Conservation (phyloP, 225 moss, liverwort and hornwort species). For the Physcomitrellopsis africana region DNA sequence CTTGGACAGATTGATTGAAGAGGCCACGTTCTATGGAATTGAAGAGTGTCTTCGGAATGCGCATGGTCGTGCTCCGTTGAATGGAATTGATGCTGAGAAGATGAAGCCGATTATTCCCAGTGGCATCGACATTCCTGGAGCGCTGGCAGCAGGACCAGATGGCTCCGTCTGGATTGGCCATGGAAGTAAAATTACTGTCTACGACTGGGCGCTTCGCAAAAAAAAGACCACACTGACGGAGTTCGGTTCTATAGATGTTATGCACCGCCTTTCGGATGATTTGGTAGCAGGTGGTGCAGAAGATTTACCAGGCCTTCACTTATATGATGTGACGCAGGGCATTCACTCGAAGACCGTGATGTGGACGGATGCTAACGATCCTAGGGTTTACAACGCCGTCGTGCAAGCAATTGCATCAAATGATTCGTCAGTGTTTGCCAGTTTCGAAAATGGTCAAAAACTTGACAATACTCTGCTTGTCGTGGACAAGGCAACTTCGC, state of each 20-base stretch:
- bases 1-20: conserved; percentile 57
- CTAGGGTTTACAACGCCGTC: conserved; percentile 73
- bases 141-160: conserved; percentile 59
- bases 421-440: conserved; percentile 56
- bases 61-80: conserved; percentile 50
- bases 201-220: conserved; percentile 89
- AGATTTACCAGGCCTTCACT: conserved; percentile 77
- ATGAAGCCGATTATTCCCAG: conserved; percentile 56
- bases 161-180: conserved; percentile 86
- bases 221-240: conserved; percentile 76
- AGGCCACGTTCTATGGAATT: conserved; percentile 73
- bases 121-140: conserved; percentile 68
- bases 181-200: conserved; percentile 82
- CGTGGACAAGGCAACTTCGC: conserved; percentile 68
- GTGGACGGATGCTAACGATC: conserved; percentile 80
- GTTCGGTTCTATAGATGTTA: conserved; percentile 52
- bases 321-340: conserved; percentile 64
- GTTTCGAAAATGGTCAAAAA: conserved; percentile 90
- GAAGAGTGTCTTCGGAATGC: conserved; percentile 38
- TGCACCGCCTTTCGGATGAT: conserved; percentile 60
- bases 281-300: conserved; percentile 61
- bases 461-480: conserved; percentile 72
- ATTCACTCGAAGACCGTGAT: conserved; percentile 59
- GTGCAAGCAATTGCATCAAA: conserved; percentile 72
- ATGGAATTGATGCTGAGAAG: conserved; percentile 75